phyloP scores from a whole-genome alignment of 2,329 filamentous ascomycete genomes.

The Fusarium drepaniforme region DNA sequence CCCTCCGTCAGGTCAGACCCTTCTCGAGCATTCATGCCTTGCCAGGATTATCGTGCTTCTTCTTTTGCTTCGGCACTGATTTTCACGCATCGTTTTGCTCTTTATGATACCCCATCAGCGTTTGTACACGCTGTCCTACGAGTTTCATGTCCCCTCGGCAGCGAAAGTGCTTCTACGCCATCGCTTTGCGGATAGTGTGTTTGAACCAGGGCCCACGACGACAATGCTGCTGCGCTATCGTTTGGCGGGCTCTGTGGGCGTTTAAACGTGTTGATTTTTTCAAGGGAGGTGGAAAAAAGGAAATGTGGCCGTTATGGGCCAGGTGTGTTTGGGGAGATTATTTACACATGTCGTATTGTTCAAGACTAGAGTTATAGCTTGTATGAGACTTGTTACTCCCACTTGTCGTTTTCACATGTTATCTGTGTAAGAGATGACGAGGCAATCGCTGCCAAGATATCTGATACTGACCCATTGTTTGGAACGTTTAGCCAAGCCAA shows the following conservation, averaged over 20 bases:
- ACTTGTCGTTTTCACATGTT: not conserved
- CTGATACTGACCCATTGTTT: not conserved
- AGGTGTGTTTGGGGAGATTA: conserved; percentile 6
- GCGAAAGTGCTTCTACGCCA: conserved; percentile 69
- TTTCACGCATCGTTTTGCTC: conserved; percentile 40
- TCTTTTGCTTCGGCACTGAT: conserved; percentile 36
- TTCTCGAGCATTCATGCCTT: conserved; percentile 1
- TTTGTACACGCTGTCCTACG: conserved; percentile 60
- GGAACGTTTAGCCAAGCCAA: not conserved
- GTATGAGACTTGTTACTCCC: conserved; percentile 30
- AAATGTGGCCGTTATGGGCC: not conserved
- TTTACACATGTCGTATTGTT: not conserved
- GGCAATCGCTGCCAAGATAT: not conserved
- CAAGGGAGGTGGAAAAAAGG: not conserved
- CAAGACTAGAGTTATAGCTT: conserved; percentile 10
- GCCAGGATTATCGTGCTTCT: conserved; percentile 18
- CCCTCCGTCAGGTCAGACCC: conserved; percentile 9
- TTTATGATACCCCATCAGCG: conserved; percentile 60
- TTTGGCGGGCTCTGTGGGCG: conserved; percentile 60
- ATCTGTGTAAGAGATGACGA: not conserved
- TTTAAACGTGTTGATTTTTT: conserved; percentile 44
- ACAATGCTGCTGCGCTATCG: conserved; percentile 70
- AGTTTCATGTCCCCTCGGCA: conserved; percentile 58
- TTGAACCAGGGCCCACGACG: conserved; percentile 61
- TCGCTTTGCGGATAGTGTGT: conserved; percentile 65